Conservation (phyloP, 192 early-diverging fungal genomes). For the Helicostylum pulchrum region DNA sequence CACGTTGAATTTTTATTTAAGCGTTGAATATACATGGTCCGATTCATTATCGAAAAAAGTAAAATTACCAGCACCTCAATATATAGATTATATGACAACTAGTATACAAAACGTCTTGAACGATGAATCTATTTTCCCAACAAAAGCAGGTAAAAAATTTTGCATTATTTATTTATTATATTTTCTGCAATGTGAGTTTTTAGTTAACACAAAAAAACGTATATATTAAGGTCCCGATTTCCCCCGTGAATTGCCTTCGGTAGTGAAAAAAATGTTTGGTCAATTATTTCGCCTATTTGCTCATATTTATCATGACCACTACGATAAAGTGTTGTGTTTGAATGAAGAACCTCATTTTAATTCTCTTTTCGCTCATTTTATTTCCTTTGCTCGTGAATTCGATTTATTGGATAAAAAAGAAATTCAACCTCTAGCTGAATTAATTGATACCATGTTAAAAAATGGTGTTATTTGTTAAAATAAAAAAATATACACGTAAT, state of each 20-base stretch:
- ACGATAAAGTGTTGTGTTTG: constrained; percentile 79
- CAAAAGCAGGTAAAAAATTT: constrained; percentile 88
- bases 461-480: constrained; percentile 27
- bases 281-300: constrained; percentile 88
- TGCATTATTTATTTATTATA: constrained; percentile 1
- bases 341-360: constrained; percentile 89
- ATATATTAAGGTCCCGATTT: constrained; percentile 74
- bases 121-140: constrained; percentile 92
- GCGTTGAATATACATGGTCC: constrained; percentile 87
- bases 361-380: constrained; percentile 94
- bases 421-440: constrained; percentile 71
- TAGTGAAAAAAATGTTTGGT: constrained; percentile 71
- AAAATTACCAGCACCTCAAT: constrained; percentile 90
- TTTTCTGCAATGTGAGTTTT: neutral
- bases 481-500: neutral
- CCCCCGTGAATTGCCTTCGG: constrained; percentile 70
- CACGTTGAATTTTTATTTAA: neutral
- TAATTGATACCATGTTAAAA: constrained; percentile 55
- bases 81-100: constrained; percentile 90
- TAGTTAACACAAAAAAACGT: neutral
- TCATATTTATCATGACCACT: constrained; percentile 93
- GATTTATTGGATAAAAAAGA: constrained; percentile 93
- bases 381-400: constrained; percentile 90
- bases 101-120: constrained; percentile 83
- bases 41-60: constrained; percentile 77